Evolutionary conservation across 2,329 filamentous ascomycete species (phyloP).

Genomic region (Pseudonectria foliicola): DNA sequence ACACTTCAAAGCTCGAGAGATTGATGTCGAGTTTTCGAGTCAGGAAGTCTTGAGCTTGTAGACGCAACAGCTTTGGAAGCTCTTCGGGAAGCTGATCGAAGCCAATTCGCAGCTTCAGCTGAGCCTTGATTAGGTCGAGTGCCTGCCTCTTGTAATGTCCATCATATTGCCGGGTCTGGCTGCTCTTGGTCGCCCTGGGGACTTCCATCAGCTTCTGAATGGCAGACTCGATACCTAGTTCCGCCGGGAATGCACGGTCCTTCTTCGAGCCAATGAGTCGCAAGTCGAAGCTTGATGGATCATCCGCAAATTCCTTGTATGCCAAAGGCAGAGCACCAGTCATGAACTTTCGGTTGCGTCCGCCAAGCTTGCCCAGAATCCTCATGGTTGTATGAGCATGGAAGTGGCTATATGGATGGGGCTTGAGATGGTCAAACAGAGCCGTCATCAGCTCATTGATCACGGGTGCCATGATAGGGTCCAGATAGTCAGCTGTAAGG

Average conservation of each 20-base stretch:
- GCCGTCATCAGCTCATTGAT: slow-evolving; percentile 99
- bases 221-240: slow-evolving; percentile 80
- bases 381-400: slow-evolving; percentile 97
- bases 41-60: slow-evolving; percentile 82
- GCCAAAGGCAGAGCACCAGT: slow-evolving; percentile 78
- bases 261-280: slow-evolving; percentile 83
- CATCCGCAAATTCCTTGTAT: slow-evolving; percentile 81
- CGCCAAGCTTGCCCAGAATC: slow-evolving; percentile 92
- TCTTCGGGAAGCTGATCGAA: slow-evolving; percentile 85
- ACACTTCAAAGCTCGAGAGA: slow-evolving; percentile 62
- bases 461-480: slow-evolving; percentile 98
- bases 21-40: slow-evolving; percentile 65
- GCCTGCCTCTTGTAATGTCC: slow-evolving; percentile 90
- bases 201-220: slow-evolving; percentile 81
- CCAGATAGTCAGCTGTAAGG: slow-evolving; percentile 91
- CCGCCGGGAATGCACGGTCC: slow-evolving; percentile 79
- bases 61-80: slow-evolving; percentile 71
- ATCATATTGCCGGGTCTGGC: slow-evolving; percentile 58
- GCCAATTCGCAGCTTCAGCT: slow-evolving; percentile 86
- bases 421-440: slow-evolving; percentile 89
- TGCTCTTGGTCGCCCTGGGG: slow-evolving; percentile 53
- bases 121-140: slow-evolving; percentile 76
- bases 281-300: slow-evolving; percentile 79
- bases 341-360: slow-evolving; percentile 91
- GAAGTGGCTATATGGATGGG: slow-evolving; percentile 92